Conservation (phyloP, 106 monocot species). For the Apostasia ramifera region DNA sequence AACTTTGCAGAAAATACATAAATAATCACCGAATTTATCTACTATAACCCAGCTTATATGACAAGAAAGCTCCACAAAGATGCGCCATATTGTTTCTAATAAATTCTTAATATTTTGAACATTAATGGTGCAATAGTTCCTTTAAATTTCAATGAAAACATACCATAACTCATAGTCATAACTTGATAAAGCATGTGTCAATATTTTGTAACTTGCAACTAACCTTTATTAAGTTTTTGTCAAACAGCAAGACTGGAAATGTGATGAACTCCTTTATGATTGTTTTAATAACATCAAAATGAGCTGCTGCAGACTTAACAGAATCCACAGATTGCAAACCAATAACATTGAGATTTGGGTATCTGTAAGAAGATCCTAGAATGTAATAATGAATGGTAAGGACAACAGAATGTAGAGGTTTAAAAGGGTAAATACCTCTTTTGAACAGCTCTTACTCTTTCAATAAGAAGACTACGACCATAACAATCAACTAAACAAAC, state of each 20-base stretch:
- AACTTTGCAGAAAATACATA: no score
- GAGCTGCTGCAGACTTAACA: conserved; percentile 11
- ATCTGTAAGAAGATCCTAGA: conserved; percentile 17
- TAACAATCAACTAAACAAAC: conserved; percentile 2
- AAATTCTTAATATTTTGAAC: no score
- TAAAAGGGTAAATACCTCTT: conserved; percentile 15
- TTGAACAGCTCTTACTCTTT: conserved; percentile 34
- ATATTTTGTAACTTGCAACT: neutral
- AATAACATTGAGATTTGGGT: conserved; percentile 32
- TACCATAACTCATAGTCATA: no score
- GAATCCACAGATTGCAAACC: conserved; percentile 27
- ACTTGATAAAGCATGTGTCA: no score
- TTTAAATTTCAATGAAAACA: no score
- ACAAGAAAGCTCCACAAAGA: no score
- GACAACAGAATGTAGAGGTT: neutral
- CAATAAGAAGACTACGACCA: conserved; percentile 15
- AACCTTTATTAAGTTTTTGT: conserved; percentile 28
- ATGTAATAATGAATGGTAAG: conserved; percentile 1
- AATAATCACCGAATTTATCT: no score
- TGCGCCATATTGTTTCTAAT: no score
- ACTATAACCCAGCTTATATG: no score
- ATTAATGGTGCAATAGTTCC: no score
- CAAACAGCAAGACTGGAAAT: conserved; percentile 42
- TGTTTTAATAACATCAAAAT: conserved; percentile 16
- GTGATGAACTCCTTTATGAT: conserved; percentile 38